Evolutionary conservation across 495 filamentous ascomycete genomes (phyloP), one percentile per base, ranked within the genome.

Genomic region (Pseudomonodictys pantanalensis): DNA sequence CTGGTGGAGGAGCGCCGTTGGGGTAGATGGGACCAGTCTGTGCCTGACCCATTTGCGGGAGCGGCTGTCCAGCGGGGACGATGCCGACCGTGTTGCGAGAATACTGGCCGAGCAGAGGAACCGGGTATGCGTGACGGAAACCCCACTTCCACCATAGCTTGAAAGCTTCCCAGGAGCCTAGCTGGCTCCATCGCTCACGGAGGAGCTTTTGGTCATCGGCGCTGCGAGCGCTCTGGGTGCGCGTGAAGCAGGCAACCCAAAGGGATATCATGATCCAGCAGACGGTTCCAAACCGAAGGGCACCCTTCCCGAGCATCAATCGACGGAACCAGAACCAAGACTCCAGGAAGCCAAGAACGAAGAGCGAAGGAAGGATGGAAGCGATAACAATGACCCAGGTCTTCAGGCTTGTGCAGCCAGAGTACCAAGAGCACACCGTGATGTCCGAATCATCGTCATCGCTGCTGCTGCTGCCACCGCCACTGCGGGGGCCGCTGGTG

Each of bases 301-400:
- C 71, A 29, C 74, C 69, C 70, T 73, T 75, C 28, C 79, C 79
- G 1, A 73, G 69, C 78, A 80, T 80, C 56, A 82, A 64, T 5
- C 77, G 73, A 30, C 77, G 74, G 70, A 82, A 82, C 53, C 77
- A 78, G 39, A 78, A 57, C 64, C 69, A 82, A 44, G 69, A 73
- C 58, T 81, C 78, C 45, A 78, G 39, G 60, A 81, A 75, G 25
- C 79, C 79, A 12, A 76, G 62, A 20, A 81, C 39, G 54, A 82
- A 73, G 51, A 76, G 65, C 3, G 28, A 20, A 11, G 60, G 54
- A 2, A 77, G 45, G 6, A 75, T 71, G 7, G 77, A 54, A 43
- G 78, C 69, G 12, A 77, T 54, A 7, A 72, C 64, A 7, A 69
- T 48, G 38, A 77, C 74, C 43, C 58, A 62, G n/a, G 30, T 51